Evolutionary conservation across 768 basidiomycete genomes (phyloP), one percentile per base, ranked within the genome.

Genomic region (Suillus fuscotomentosus): DNA sequence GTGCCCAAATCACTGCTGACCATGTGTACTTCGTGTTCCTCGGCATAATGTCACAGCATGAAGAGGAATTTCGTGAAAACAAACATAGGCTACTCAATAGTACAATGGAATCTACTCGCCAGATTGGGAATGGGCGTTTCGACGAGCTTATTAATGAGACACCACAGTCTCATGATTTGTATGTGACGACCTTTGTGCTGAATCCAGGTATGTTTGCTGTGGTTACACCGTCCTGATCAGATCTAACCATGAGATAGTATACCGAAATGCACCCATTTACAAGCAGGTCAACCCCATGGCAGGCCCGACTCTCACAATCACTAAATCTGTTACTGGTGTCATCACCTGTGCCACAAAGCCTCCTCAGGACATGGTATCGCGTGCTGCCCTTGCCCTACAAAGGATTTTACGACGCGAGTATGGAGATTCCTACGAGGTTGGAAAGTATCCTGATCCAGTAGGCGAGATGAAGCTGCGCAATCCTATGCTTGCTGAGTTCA

Each of bases 11-110:
- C 2, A 73, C 71, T n/a, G 67, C 67, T n/a, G 71, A 69, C 20
- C 68, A 71, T 43, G 63, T 75, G 2, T 76, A 66, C 47, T 63
- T 71, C 2, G 70, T 74, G 27, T 74, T 69, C 59, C 62, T 75
- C 2, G 72, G 69, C 5, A 69, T 68, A 6, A 62, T 61, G 5
- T 50, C 69, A 65, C 51, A 24, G 62, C 43, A 45, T 14, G 45
- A 57, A 22, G 53, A 65, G n/a, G 53, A 70, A 5, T 62, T 72
- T 42, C n/a, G n/a, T 0, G 59, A 63, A 45, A 65, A 69, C 34
- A 9, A 31, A 15, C 55, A 53, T 13, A 27, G 42, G 2, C 22
- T 69, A 47, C 57, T 39, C 1, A 14, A 24, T 0, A n/a, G 3
- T 1, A 63, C 65, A 0, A 65, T 64, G 15, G 64, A 68, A 5